Evolutionary conservation across 1,284 basidiomycete genomes (phyloP), one percentile per base, ranked within the genome.

Genomic region (Singerocomus rubriflavus): DNA sequence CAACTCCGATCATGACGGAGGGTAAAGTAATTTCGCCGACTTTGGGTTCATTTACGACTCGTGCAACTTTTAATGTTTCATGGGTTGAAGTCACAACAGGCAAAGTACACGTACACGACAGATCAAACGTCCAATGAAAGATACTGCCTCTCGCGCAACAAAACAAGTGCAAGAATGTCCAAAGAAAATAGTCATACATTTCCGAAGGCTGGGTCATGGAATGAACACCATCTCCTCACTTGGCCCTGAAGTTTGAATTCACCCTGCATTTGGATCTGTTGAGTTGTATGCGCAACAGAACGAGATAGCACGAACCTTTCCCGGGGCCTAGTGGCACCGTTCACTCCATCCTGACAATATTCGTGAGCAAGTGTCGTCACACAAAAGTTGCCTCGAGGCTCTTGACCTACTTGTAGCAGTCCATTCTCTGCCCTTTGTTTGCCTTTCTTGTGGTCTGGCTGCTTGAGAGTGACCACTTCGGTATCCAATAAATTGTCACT

Each of bases 291-390:
- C 31, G 25, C 6, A 41, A 33, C 44, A 37, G 6, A n/a, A 11
- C 7, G 25, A 16, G 11, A 16, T 4, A 2, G 11, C 8, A 51
- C 52, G 13, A 44, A 57, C 56, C 55, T 36, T 60, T 21, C 21
- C 21, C 21, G 21, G 21, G 21, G 21, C 30, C 1, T 4, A 16
- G 14, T 3, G 5, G 13, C 17, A 4, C 17, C 8, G 14, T 2
- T 4, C 0, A 1, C 9, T 14, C 54, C 57, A 13, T 50, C 58
- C 56, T 60, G 33, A 39, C 14, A 12, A 8, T 17, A 8, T 27
- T 7, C 12, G 5, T 62, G 5, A 55, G 37, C 8, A 8, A 10
- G 13, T 3, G 11, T 6, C 7, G 2, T 42, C 5, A 11, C 9
- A 33, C 21, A 17, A 54, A 39, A 16, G 11, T 17, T 26, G 33